Conservation (phyloP, 768 basidiomycete species). For the Phlebiopsis flavidoalba region DNA sequence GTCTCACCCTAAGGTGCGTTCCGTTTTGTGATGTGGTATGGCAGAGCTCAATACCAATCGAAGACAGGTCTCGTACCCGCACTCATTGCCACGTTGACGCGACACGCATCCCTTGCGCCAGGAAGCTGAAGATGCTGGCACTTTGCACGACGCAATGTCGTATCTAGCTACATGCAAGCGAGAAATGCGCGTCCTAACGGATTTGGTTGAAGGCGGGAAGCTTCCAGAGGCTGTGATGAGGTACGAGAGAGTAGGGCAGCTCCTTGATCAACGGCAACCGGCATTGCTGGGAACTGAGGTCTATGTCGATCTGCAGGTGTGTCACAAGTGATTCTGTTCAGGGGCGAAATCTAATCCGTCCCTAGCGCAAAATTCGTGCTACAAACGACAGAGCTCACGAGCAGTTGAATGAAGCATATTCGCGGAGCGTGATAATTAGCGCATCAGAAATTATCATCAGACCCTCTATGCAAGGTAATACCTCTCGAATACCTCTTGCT, state of each 20-base stretch:
- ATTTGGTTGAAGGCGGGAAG: slow-evolving; percentile 48
- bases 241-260: slow-evolving; percentile 34
- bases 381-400: slow-evolving; percentile 60
- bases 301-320: slow-evolving; percentile 53
- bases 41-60: slow-evolving; percentile 11
- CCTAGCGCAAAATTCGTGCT: slow-evolving; percentile 51
- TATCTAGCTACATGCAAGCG: slow-evolving; percentile 50
- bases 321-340: slow-evolving; percentile 18
- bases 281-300: slow-evolving; percentile 50
- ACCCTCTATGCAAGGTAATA: slow-evolving; percentile 43
- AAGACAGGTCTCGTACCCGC: slow-evolving; percentile 68
- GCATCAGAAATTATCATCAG: slow-evolving; percentile 45
- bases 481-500: slow-evolving; percentile 20
- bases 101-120: slow-evolving; percentile 63
- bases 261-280: slow-evolving; percentile 43
- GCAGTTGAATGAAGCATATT: slow-evolving; percentile 64
- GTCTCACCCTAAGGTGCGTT: slow-evolving; percentile 54
- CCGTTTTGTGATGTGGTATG: slow-evolving; percentile 1
- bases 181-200: slow-evolving; percentile 39
- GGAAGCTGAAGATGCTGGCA: slow-evolving; percentile 50
- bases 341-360: neutral
- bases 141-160: slow-evolving; percentile 44
- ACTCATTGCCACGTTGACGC: slow-evolving; percentile 47
- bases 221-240: slow-evolving; percentile 59
- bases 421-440: slow-evolving; percentile 50